Conservation (phyloP, 2,329 filamentous ascomycete genomes). For the Microcera coccophila region DNA sequence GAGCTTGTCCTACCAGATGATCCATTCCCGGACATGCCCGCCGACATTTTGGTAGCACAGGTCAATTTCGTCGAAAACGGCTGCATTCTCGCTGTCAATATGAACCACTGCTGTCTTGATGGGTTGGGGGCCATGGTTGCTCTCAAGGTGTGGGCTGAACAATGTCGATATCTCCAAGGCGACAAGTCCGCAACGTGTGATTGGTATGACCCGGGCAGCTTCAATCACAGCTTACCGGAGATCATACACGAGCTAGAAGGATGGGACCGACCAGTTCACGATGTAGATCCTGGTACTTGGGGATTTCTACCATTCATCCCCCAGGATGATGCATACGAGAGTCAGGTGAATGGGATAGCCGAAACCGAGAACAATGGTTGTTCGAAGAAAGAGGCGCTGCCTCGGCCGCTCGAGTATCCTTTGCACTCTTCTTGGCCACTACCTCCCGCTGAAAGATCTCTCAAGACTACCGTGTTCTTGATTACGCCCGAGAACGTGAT, state of each 20-base stretch:
- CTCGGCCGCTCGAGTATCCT: constrained; percentile 23
- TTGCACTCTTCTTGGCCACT: constrained; percentile 29
- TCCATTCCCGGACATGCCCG: constrained; percentile 24
- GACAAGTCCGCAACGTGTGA: constrained; percentile 22
- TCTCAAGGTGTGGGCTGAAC: constrained; percentile 30
- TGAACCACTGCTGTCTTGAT: constrained; percentile 28
- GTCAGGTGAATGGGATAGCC: neutral
- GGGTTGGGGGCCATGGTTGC: constrained; percentile 28
- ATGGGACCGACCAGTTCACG: constrained; percentile 13
- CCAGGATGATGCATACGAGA: constrained; percentile 3
- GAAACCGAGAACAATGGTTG: neutral
- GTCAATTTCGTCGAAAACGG: constrained; percentile 32
- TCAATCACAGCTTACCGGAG: constrained; percentile 27
- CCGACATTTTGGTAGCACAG: constrained; percentile 28
- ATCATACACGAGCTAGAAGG: constrained; percentile 28
- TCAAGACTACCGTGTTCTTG: constrained; percentile 30
- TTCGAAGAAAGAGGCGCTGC: constrained; percentile 10
- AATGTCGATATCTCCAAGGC: constrained; percentile 27
- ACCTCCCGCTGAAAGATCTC: constrained; percentile 22
- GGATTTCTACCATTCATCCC: constrained; percentile 24
- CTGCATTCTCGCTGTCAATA: constrained; percentile 25
- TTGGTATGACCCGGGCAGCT: constrained; percentile 29
- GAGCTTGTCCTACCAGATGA: constrained; percentile 21
- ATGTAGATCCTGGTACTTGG: constrained; percentile 27
- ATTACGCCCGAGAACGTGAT: constrained; percentile 30